These are phyloP conservation scores for Xylaria sp. DNA, from an alignment of 2,329 filamentous ascomycete genomes.

Conservation along the genomic window DNA sequence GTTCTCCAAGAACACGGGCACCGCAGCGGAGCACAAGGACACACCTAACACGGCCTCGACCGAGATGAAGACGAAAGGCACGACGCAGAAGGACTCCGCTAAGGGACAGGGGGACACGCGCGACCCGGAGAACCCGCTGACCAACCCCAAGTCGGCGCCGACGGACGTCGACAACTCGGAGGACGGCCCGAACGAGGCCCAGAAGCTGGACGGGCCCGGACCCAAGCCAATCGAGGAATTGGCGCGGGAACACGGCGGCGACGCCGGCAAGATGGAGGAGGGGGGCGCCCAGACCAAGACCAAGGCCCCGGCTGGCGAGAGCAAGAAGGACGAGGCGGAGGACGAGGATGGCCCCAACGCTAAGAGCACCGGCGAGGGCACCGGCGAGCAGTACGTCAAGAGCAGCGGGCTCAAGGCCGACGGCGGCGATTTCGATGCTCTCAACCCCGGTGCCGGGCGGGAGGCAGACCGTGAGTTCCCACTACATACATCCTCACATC, in stretches of 20 bases:
- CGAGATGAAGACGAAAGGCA: conserved; percentile 29
- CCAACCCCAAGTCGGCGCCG: conserved; percentile 39
- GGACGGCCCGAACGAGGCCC: conserved; percentile 38
- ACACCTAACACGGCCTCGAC: conserved; percentile 35
- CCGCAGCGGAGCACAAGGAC: conserved; percentile 26
- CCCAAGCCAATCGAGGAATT: conserved; percentile 45
- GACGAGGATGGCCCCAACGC: conserved; percentile 29
- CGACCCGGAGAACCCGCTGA: conserved; percentile 40
- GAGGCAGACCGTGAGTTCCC: conserved; percentile 66
- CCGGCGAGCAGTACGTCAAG: conserved; percentile 60
- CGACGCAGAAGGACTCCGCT: conserved; percentile 27
- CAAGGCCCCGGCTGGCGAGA: conserved; percentile 36
- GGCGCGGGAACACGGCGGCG: conserved; percentile 34
- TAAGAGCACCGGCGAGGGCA: conserved; percentile 47
- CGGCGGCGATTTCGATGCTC: conserved; percentile 68
- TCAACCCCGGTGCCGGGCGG: conserved; percentile 63
- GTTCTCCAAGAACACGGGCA: conserved; percentile 34
- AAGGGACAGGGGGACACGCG: conserved; percentile 46
- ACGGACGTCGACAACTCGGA: conserved; percentile 42
- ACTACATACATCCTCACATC: background rate
- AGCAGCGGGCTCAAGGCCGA: conserved; percentile 63
- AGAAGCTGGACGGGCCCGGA: conserved; percentile 46
- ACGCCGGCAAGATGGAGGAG: conserved; percentile 28
- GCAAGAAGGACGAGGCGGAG: conserved; percentile 26
- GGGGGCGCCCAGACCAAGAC: too few species aligned